phyloP scores from a whole-genome alignment of 345 rosid genomes.

The Eucalyptus rudis region DNA sequence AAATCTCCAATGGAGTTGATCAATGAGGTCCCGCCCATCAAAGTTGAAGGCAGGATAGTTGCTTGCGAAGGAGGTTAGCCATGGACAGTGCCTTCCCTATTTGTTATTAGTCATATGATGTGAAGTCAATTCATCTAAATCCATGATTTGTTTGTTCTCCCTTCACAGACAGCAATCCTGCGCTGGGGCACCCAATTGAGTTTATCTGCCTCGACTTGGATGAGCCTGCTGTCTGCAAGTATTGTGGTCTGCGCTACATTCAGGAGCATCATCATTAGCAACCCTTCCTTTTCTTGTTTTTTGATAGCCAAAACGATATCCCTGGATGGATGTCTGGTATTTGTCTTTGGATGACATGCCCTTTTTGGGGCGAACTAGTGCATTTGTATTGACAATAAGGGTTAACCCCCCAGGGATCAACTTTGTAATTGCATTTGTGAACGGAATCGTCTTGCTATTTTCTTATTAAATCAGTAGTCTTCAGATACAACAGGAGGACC shows the following conservation, averaged over 20 bases:
- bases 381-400: background rate
- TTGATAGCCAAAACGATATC: background rate
- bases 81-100: background rate
- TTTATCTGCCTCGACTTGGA: slow-evolving; percentile 85
- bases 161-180: slow-evolving; percentile 54
- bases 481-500: background rate
- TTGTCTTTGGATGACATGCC: background rate
- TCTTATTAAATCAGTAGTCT: background rate
- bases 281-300: background rate
- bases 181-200: slow-evolving; percentile 97
- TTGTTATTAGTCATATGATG: background rate
- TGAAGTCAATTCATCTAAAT: background rate
- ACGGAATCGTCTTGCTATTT: background rate
- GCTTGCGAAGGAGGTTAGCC: slow-evolving; percentile 96
- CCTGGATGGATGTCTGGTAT: background rate
- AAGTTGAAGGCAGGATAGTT: slow-evolving; percentile 88
- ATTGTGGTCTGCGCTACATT: slow-evolving; percentile 85
- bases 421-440: background rate
- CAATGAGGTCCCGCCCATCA: slow-evolving; percentile 94
- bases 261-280: slow-evolving; percentile 90
- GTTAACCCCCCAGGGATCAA: background rate
- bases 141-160: background rate
- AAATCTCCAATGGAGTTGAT: slow-evolving; percentile 99
- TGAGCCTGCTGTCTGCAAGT: slow-evolving; percentile 94
- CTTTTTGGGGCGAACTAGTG: background rate